Evolutionary conservation across 1,139 yeast genomes (phyloP).

Genomic region (Taphrina wiesneri): DNA sequence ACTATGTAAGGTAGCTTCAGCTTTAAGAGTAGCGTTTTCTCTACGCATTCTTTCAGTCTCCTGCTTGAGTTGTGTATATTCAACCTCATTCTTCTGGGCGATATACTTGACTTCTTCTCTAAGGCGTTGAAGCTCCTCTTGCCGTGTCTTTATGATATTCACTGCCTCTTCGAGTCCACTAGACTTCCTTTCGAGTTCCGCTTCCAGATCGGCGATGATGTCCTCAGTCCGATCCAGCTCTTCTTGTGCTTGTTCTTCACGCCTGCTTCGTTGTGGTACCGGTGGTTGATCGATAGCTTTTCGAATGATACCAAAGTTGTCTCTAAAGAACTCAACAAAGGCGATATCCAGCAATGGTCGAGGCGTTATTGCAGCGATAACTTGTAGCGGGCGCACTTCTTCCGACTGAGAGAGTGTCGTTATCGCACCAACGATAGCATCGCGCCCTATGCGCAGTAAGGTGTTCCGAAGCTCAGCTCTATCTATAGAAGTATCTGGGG

Average conservation of each 20-base stretch:
- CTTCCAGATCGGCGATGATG: conserved; percentile 45
- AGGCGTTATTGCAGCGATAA: conserved; percentile 55
- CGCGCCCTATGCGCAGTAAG: conserved; percentile 72
- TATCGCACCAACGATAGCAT: conserved; percentile 72
- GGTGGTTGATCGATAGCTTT: conserved; percentile 78
- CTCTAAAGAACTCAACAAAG: conserved; percentile 61
- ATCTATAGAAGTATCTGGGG: conserved; percentile 62
- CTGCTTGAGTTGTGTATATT: conserved; percentile 34
- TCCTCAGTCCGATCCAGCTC: conserved; percentile 43
- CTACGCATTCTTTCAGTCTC: conserved; percentile 37
- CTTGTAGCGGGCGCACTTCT: conserved; percentile 57
- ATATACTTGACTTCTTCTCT: conserved; percentile 38
- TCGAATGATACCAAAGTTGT: conserved; percentile 66
- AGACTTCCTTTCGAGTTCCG: conserved; percentile 39
- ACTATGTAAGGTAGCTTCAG: conserved; percentile 19
- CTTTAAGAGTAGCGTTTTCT: conserved; percentile 36
- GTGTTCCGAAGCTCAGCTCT: conserved; percentile 51
- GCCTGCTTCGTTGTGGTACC: conserved; percentile 66
- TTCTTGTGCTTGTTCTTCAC: conserved; percentile 49
- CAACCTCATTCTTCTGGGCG: conserved; percentile 38
- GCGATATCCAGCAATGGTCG: conserved; percentile 66
- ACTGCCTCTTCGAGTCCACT: conserved; percentile 40
- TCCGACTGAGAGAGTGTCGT: conserved; percentile 67
- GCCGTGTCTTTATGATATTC: conserved; percentile 39
- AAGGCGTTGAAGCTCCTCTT: conserved; percentile 38